phyloP scores from a whole-genome alignment of 345 rosid species.

The Eucalyptus polybractea region DNA sequence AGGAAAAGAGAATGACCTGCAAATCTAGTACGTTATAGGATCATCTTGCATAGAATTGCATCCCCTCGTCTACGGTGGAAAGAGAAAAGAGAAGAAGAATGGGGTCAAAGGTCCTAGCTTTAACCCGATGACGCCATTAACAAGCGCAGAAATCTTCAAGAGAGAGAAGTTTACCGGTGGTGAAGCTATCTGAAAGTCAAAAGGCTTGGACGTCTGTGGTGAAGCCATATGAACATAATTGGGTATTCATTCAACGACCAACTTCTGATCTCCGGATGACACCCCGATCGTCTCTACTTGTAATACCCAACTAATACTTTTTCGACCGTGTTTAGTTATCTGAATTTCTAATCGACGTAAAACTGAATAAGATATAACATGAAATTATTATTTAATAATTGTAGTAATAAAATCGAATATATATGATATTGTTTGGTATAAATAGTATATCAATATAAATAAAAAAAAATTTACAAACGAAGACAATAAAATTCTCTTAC shows the following conservation, averaged over 20 bases:
- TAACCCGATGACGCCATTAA: background rate
- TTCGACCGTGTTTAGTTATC: accelerated
- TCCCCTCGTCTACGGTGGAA: background rate
- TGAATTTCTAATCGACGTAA: too few species aligned
- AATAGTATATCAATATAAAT: accelerated
- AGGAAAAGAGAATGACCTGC: background rate
- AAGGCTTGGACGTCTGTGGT: too few species aligned
- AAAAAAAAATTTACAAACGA: too few species aligned
- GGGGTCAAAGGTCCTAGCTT: background rate
- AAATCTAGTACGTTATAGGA: background rate
- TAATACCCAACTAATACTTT: background rate
- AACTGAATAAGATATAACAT: accelerated
- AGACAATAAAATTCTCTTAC: accelerated
- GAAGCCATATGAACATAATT: background rate
- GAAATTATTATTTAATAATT: too few species aligned
- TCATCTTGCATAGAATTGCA: background rate
- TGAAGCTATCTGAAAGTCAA: background rate
- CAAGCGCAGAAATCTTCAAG: background rate
- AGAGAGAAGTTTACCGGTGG: background rate
- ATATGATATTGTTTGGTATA: too few species aligned
- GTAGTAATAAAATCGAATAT: accelerated
- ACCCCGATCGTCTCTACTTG: background rate
- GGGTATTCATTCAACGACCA: background rate
- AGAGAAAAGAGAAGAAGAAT: background rate
- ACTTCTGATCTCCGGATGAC: background rate